Evolutionary conservation across 768 basidiomycete species (phyloP).

Genomic region (Phlebiopsis gigantea): DNA sequence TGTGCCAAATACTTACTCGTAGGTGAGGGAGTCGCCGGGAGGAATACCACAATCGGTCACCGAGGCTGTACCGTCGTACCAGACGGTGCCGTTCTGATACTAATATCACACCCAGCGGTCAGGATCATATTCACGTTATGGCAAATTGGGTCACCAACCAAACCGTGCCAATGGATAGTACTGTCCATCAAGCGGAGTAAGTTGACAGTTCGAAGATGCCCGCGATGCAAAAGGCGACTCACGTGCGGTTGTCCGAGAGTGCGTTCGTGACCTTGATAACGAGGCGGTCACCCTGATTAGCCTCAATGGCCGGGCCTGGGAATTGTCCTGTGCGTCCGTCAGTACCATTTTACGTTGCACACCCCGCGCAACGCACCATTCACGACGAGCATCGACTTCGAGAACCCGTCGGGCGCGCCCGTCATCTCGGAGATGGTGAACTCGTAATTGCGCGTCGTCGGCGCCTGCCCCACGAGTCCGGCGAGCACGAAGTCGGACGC

Average conservation of each 20-base stretch:
- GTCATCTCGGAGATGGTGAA: conserved; percentile 36
- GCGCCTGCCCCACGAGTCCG: conserved; percentile 14
- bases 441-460: conserved; percentile 38
- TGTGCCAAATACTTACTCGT: conserved; percentile 22
- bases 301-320: conserved; percentile 35
- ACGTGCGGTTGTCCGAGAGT: conserved; percentile 26
- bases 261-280: conserved; percentile 32
- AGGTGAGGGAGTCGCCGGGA: conserved; percentile 39
- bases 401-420: conserved; percentile 37
- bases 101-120: conserved; percentile 18
- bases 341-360: neutral
- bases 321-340: conserved; percentile 21
- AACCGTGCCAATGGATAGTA: conserved; percentile 31
- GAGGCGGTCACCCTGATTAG: conserved; percentile 31
- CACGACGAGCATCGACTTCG: conserved; percentile 40
- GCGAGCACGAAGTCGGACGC: conserved; percentile 13
- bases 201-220: neutral
- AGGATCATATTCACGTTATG: neutral
- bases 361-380: conserved; percentile 30
- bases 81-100: conserved; percentile 40
- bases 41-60: conserved; percentile 52
- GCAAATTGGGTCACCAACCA: conserved; percentile 16
- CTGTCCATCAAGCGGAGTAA: conserved; percentile 9
- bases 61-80: conserved; percentile 41
- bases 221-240: no score